Evolutionary conservation across 352 stramenopile species (phyloP).

Genomic region (Phytophthora nicotianae): DNA sequence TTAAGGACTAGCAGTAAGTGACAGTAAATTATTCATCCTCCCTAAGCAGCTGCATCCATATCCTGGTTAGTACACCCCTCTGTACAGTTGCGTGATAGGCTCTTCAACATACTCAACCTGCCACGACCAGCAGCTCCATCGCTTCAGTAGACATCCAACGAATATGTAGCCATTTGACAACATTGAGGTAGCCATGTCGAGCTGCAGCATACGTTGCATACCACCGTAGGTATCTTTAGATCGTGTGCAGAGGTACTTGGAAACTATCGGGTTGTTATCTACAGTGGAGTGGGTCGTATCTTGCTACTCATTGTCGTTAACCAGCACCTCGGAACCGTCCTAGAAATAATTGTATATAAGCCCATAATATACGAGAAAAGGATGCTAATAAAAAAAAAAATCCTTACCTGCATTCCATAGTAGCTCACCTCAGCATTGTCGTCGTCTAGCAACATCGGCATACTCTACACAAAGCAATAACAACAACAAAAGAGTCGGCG

Average conservation of each 20-base stretch:
- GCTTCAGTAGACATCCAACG: not conserved
- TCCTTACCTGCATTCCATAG: constrained; percentile 70
- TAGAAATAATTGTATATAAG: constrained; percentile 21
- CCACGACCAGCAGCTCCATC: not conserved
- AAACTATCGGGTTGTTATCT: too few species aligned
- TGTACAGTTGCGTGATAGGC: not conserved
- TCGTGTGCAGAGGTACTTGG: too few species aligned
- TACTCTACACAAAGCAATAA: constrained; percentile 44
- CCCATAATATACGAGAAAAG: not conserved
- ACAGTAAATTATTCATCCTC: too few species aligned
- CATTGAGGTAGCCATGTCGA: too few species aligned
- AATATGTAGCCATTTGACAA: not conserved
- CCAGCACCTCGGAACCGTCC: constrained; percentile 70
- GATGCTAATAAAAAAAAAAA: not conserved
- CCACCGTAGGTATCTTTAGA: too few species aligned
- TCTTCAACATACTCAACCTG: not conserved
- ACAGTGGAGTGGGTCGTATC: too few species aligned
- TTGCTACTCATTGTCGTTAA: constrained; percentile 56
- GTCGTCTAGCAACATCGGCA: constrained; percentile 71
- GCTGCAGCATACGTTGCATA: too few species aligned
- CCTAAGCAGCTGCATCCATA: not conserved
- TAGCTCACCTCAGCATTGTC: constrained; percentile 73
- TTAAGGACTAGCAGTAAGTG: too few species aligned
- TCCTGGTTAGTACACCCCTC: not conserved
- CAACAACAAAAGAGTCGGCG: not conserved